A percentile compares a stretch with the other conserved stretches of the same genome.
Conservation (phyloP, 768 basidiomycete species). For the Termitomyces sp. region DNA sequence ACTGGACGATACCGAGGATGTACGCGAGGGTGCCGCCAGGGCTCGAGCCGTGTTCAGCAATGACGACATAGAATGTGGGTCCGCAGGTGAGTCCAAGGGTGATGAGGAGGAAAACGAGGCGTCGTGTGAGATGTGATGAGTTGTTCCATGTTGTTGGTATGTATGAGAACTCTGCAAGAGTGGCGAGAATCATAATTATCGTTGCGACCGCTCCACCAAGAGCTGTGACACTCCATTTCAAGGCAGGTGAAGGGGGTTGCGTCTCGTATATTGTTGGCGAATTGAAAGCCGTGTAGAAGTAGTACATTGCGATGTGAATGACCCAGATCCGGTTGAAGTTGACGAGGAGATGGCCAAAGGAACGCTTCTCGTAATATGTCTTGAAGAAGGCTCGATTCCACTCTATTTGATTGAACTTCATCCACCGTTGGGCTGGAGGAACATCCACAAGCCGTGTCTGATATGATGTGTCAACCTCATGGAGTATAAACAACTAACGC, state of each 20-base stretch:
- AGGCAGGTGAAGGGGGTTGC: slow-evolving; percentile 59
- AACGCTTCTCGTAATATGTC: slow-evolving; percentile 97
- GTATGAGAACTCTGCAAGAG: slow-evolving; percentile 92
- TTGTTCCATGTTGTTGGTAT: slow-evolving; percentile 99
- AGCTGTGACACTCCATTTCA: slow-evolving; percentile 92
- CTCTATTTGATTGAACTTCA: slow-evolving; percentile 95
- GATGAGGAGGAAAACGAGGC: slow-evolving; percentile 84
- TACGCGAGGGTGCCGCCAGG: slow-evolving; percentile 71
- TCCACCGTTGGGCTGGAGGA: slow-evolving; percentile 88
- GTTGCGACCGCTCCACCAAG: slow-evolving; percentile 97
- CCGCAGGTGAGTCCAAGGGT: slow-evolving; percentile 89
- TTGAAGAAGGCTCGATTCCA: slow-evolving; percentile 99
- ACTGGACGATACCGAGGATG: slow-evolving; percentile 95
- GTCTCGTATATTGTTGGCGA: slow-evolving; percentile 80
- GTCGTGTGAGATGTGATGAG: slow-evolving; percentile 91
- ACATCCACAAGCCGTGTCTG: slow-evolving; percentile 91
- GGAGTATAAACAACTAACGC: neutral
- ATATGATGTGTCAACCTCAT: slow-evolving; percentile 1
- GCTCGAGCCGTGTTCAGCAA: slow-evolving; percentile 57
- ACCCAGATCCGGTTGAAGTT: slow-evolving; percentile 99
- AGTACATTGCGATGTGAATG: slow-evolving; percentile 91
- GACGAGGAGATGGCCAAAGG: slow-evolving; percentile 94
- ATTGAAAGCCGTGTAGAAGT: slow-evolving; percentile 95
- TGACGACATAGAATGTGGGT: slow-evolving; percentile 92
- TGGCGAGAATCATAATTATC: slow-evolving; percentile 92